A percentile compares a stretch with the other conserved stretches of the same genome.
Evolutionary conservation across 306 rosid genomes (phyloP).

Genomic region (Quercus dentata): DNA sequence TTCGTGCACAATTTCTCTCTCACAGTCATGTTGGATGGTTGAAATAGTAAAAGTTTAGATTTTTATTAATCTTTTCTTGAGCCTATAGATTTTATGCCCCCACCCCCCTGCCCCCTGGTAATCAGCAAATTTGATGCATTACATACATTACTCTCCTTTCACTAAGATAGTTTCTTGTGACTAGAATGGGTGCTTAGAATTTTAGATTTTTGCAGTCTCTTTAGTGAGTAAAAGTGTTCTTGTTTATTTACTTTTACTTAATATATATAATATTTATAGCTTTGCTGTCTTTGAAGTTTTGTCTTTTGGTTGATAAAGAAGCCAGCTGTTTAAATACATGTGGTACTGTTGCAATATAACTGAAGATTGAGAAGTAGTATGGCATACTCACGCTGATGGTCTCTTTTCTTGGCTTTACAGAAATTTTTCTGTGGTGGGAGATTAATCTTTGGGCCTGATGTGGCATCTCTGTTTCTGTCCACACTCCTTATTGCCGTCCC

Average conservation of each 20-base stretch:
- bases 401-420: slow-evolving; percentile 43
- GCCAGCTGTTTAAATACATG: background rate
- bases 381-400: slow-evolving; percentile 26
- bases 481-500: slow-evolving; percentile 64
- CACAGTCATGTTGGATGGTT: background rate
- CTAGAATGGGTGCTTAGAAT: background rate
- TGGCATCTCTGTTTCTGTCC: slow-evolving; percentile 69
- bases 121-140: background rate
- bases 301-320: background rate
- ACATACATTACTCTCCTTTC: background rate
- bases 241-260: background rate
- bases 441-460: slow-evolving; percentile 92
- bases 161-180: background rate
- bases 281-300: background rate
- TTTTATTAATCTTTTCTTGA: background rate
- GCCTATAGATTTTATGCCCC: background rate
- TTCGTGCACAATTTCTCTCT: background rate
- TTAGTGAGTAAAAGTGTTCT: background rate
- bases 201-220: background rate
- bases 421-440: slow-evolving; percentile 87
- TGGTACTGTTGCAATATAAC: background rate
- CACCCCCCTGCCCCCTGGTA: no score
- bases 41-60: background rate
- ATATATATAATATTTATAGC: background rate
- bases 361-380: slow-evolving; percentile 3